Base-by-base conservation (phyloP, 164 flowering plant genomes). In the Saururus chinensis region DNA sequence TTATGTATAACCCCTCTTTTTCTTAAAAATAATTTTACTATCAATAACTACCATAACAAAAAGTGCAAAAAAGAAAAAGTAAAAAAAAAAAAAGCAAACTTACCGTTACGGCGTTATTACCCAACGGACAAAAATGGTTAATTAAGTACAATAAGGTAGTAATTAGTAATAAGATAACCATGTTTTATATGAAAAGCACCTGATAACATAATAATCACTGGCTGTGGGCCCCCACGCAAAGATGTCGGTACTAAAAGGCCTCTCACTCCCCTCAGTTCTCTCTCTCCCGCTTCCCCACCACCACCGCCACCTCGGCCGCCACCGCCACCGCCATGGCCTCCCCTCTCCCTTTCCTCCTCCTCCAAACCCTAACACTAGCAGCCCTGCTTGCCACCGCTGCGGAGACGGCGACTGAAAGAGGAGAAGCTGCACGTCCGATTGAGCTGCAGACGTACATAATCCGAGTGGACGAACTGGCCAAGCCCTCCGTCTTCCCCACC, bases 401-500 rank as follows among this genome's bases (percentile, higher is more conserved):
- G 56, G 21, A 0, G 49, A 7, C 56, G 0, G 35, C 10, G 30
- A 1, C 23, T 12, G 56, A 53, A n/a, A 1, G 56, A 20, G 56
- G 56, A 53, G 56, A 30, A 30, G 23, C 67, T 19, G 20, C 37
- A 0, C 13, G 10, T 25, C 63, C 63, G 0, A 55, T 60, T 30
- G 52, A 77, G 0, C 12, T 35, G 21, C 82, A 82, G 40, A 91
- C 93, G 64, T 88, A 66, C 83, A 89, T 92, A 56, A 59, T 89
- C 75, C 78, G 90, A 20, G 76, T 89, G 13, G 86, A 92, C 62
- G 68, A 71, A 37, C 45, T 62, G 51, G 68, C 87, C 24, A 92
- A 89, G 73, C 96, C 98, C 10, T 79, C 98, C 42, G 65, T 89
- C 56, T 92, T 89, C 81, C 87, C 92, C 7, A 75, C 96, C 7